Conservation (phyloP, 225 moss, liverwort and hornwort species). For the Pleurozium schreberi region DNA sequence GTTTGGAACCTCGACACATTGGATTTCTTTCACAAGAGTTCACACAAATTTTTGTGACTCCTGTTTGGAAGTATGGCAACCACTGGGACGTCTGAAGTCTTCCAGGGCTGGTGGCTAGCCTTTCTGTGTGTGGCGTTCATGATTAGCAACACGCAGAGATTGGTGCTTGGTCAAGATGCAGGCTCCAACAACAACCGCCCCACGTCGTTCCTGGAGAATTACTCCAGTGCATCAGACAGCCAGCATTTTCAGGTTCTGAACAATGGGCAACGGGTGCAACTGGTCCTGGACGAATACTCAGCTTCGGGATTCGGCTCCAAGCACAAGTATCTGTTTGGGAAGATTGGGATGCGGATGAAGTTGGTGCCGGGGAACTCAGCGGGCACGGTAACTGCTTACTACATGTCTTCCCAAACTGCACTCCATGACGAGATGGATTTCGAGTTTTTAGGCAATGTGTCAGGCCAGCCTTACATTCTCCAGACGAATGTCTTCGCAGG, state of each 20-base stretch:
- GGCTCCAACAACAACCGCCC: background rate
- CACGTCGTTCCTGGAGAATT: constrained; percentile 19
- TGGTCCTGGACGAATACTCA: constrained; percentile 32
- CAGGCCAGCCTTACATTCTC: constrained; percentile 42
- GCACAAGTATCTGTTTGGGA: constrained; percentile 58
- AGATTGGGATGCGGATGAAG: constrained; percentile 36
- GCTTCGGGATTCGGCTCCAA: constrained; percentile 42
- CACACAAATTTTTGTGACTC: background rate
- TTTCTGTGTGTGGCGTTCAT: background rate
- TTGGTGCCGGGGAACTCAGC: constrained; percentile 55
- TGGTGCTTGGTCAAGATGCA: background rate
- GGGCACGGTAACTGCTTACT: constrained; percentile 62
- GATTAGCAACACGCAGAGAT: background rate
- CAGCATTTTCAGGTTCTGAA: constrained; percentile 30
- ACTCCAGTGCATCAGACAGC: constrained; percentile 21
- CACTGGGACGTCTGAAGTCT: background rate
- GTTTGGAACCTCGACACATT: background rate
- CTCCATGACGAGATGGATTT: constrained; percentile 49
- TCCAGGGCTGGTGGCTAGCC: background rate
- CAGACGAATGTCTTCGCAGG: constrained; percentile 44
- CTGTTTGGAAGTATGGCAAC: background rate
- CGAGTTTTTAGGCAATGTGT: constrained; percentile 45
- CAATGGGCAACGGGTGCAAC: constrained; percentile 31
- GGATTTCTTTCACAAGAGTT: background rate
- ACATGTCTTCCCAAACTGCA: constrained; percentile 24